Base-by-base conservation (phyloP, 129 eudicot genomes). In the Artemisia annua region DNA sequence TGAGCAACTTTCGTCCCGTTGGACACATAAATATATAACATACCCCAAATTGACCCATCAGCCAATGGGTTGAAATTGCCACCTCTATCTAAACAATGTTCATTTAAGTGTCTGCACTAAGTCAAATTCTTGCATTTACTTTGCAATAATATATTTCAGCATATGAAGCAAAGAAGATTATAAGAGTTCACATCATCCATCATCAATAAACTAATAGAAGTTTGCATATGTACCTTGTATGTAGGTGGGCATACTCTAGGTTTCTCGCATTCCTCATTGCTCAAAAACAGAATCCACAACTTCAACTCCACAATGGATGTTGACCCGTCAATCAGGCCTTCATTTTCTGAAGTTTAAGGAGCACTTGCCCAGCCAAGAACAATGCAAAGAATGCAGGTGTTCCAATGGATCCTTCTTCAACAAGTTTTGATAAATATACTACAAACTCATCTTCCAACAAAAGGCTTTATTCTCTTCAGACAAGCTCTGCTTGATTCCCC, bases 161-260 rank as follows among this genome's bases (percentile, higher is more conserved):
- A 28, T 19, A 73, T 16, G 62, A 73, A 62, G 52, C 63, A 26
- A 30, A 48, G 66, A 64, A 9, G 48, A n/a, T 63, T 53, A 64
- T 57, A 48, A 22, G 19, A 67, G 11, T 48, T 49, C 61, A 48
- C 14, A 48, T 46, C n/a, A 26, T 18, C 58, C 28, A 46, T 28
- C 7, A 66, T 28, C 44, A 56, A 44, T 68, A 39, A 66, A 75
- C 53, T 73, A 39, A 85, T 35, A 43, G 7, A 63, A 56, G 46
- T 57, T 62, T 62, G 24, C 26, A 13, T 54, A 28, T 48, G 20
- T 65, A 55, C 6, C 24, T 60, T 49, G 50, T 71, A 55, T 63
- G 69, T 74, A 89, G 96, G 96, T 20, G 96, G 92, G 44, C 96
- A 89, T 80, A 92, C 91, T n/a, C 83, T 92, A 9, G 96, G 98